phyloP scores from a whole-genome alignment of 345 rosid species.

The Anastatica hierochuntica region DNA sequence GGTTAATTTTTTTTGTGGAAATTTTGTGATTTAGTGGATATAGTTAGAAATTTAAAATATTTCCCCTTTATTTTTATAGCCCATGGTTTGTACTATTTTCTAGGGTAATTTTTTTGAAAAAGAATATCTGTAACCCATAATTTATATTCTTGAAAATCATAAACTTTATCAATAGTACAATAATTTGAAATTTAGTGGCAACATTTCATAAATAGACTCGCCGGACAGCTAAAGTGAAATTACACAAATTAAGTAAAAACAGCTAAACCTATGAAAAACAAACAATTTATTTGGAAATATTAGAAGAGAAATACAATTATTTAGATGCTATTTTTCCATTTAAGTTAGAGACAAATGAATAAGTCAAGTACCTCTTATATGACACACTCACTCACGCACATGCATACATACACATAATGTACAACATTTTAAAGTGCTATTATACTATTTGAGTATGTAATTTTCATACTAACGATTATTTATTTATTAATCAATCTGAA shows the following conservation, averaged over 20 bases:
- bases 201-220: constrained; percentile 23
- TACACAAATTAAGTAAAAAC: constrained; percentile 29
- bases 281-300: constrained; percentile 14
- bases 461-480: background rate
- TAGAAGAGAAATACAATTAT: constrained; percentile 20
- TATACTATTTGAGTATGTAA: background rate
- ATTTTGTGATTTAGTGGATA: background rate
- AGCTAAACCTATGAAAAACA: constrained; percentile 2
- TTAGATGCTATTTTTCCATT: constrained; percentile 26
- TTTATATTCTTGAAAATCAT: constrained; percentile 23
- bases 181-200: constrained; percentile 26
- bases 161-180: constrained; percentile 27
- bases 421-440: constrained; percentile 1
- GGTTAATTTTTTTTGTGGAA: background rate
- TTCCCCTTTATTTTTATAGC: background rate
- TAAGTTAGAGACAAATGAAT: background rate
- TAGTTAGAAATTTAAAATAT: background rate
- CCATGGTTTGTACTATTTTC: constrained; percentile 22
- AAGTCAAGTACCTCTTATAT: constrained; percentile 23
- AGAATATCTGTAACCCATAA: constrained; percentile 15
- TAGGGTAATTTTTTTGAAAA: constrained; percentile 1
- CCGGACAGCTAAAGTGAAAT: constrained; percentile 30
- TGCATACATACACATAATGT: background rate
- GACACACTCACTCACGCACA: background rate
- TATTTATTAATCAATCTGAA: background rate